These are phyloP conservation scores for Aspergillus heteromorphus DNA, from an alignment of 495 filamentous ascomycete genomes.

Conservation along the genomic window DNA sequence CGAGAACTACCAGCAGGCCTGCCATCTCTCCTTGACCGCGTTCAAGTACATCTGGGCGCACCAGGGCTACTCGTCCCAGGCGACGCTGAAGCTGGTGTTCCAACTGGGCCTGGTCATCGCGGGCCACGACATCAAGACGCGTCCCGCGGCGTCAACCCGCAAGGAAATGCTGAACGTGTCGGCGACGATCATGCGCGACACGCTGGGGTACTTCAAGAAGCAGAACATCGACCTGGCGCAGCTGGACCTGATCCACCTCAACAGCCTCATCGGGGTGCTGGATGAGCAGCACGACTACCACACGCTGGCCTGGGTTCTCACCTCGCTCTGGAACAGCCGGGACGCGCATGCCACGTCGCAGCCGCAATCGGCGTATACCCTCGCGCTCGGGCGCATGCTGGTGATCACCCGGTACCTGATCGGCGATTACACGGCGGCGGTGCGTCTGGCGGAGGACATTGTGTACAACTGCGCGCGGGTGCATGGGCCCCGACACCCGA, in stretches of 20 bases:
- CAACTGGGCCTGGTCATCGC: conserved; percentile 18
- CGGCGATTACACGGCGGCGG: conserved; percentile 24
- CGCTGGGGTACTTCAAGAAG: conserved; percentile 12
- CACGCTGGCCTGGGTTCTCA: conserved; percentile 31
- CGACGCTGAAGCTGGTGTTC: conserved; percentile 16
- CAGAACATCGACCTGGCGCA: conserved; percentile 21
- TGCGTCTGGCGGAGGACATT: conserved; percentile 37
- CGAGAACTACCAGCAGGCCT: conserved; percentile 23
- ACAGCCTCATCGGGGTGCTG: conserved; percentile 30
- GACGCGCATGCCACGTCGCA: conserved; percentile 19
- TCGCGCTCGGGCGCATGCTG: conserved; percentile 32
- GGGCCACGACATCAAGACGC: conserved; percentile 8
- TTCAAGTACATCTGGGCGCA: conserved; percentile 21
- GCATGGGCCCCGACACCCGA: conserved; percentile 29
- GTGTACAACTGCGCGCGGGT: conserved; percentile 41
- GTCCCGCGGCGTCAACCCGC: not conserved
- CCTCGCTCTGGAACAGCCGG: conserved; percentile 30
- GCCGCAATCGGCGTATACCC: conserved; percentile 18
- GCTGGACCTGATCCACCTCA: conserved; percentile 26
- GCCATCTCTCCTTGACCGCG: conserved; percentile 26
- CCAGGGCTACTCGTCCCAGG: conserved; percentile 8
- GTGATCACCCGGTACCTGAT: conserved; percentile 34
- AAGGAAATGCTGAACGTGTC: conserved; percentile 13
- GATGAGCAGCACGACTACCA: conserved; percentile 35
- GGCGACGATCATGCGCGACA: conserved; percentile 13